Base-by-base conservation (phyloP, 148 eudicot species). In the Spergularia bocconei region DNA sequence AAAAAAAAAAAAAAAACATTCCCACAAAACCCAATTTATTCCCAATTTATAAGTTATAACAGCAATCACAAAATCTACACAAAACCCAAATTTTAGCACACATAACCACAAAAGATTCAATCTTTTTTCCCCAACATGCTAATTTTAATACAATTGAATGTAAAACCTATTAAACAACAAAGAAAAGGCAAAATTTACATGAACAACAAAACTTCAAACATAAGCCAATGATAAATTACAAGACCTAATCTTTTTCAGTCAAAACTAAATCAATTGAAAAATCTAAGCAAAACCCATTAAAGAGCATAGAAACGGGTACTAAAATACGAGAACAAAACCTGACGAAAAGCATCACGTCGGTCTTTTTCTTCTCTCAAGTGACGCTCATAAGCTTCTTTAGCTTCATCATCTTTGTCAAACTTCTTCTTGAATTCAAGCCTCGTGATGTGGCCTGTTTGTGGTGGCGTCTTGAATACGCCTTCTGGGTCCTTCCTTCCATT, bases 401-500 rank as follows among this genome's bases (percentile, higher is more conserved):
- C 88, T 6, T 83, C 93, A 8, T 88, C 75, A 53, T 95, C 99
- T 72, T 80, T 89, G 72, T 95, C 94, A 17, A 92, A 72, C 2
- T 85, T 84, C 36, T 69, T 80, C 81, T 83, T 78, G 80, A 92
- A 92, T 75, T 95, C 91, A 2, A 87, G 75, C 63, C 84, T 82
- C 11, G 89, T 87, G 62, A 92, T 62, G 77, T 92, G 99, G 9
- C 97, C 99, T 16, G 84, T 39, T 78, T 82, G 79, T 10, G 88
- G 84, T 4, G 96, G 91, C 7, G 88, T 81, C 13, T 72, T 82
- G 81, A 90, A 80, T 33, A 95, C 10, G 8, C 99, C 97, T 71
- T 95, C 96, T 20, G 99, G 99, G 77, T 95, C 97, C 97, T 95
- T 80, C 84, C 77, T 82, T 86, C 79, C 84, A 50, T 59, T 75